phyloP scores from a whole-genome alignment of 768 basidiomycete species.

The Pulveroboletus ravenelii region DNA sequence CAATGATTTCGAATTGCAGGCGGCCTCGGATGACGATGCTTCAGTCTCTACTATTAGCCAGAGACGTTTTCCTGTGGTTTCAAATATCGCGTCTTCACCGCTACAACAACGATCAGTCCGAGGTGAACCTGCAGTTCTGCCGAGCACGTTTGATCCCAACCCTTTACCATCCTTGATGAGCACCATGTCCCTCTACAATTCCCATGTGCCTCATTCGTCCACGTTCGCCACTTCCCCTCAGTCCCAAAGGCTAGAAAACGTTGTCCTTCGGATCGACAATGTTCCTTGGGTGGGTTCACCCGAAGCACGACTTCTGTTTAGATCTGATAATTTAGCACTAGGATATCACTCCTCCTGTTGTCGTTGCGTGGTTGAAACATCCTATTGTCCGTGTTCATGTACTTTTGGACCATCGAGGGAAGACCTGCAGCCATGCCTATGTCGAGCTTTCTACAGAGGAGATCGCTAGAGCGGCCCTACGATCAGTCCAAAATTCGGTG shows the following conservation, averaged over 20 bases:
- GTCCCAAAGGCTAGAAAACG: slow-evolving; percentile 32
- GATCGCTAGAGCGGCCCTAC: slow-evolving; percentile 61
- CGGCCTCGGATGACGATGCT: slow-evolving; percentile 24
- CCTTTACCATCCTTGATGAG: slow-evolving; percentile 31
- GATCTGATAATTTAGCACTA: slow-evolving; percentile 26
- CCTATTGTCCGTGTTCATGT: slow-evolving; percentile 65
- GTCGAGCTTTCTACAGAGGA: slow-evolving; percentile 64
- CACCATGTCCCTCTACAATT: slow-evolving; percentile 28
- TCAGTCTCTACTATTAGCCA: slow-evolving; percentile 12
- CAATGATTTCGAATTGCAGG: slow-evolving; percentile 57
- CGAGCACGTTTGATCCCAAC: slow-evolving; percentile 24
- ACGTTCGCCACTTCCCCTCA: slow-evolving; percentile 11
- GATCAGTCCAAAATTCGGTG: slow-evolving; percentile 49
- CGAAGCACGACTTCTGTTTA: background rate
- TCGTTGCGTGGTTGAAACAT: slow-evolving; percentile 64
- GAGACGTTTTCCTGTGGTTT: slow-evolving; percentile 6
- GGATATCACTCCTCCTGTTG: slow-evolving; percentile 81
- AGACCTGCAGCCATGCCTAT: slow-evolving; percentile 81
- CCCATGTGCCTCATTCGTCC: slow-evolving; percentile 16
- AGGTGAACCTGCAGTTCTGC: slow-evolving; percentile 25
- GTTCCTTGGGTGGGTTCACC: slow-evolving; percentile 71
- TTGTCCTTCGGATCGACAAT: slow-evolving; percentile 81
- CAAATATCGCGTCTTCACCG: slow-evolving; percentile 18
- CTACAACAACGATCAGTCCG: slow-evolving; percentile 24
- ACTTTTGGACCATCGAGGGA: slow-evolving; percentile 74